Evolutionary conservation across 129 eudicot species (phyloP).

Genomic region (Heracleum sosnowskyi): DNA sequence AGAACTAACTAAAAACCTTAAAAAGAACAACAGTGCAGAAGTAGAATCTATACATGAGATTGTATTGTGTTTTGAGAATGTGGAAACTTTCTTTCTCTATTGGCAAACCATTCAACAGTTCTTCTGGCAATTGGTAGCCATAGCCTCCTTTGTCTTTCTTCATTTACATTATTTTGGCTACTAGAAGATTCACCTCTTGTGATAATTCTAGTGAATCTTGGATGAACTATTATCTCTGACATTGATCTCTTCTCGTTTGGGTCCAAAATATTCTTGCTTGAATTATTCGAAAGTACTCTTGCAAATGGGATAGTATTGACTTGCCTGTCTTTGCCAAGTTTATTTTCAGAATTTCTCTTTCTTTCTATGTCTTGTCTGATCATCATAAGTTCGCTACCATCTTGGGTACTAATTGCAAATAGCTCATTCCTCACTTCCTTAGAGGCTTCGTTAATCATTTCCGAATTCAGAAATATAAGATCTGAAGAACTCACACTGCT

Average conservation of each 20-base stretch:
- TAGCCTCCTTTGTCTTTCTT: constrained; percentile 49
- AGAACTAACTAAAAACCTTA: constrained; percentile 5
- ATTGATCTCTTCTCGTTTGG: constrained; percentile 46
- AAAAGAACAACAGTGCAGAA: not conserved
- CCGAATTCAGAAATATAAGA: constrained; percentile 49
- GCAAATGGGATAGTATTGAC: constrained; percentile 4
- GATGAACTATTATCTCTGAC: constrained; percentile 62
- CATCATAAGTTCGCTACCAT: constrained; percentile 21
- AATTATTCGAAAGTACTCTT: not conserved
- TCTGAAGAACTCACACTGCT: constrained; percentile 74
- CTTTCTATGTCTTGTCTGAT: constrained; percentile 47
- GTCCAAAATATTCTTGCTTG: constrained; percentile 14
- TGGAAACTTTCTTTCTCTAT: constrained; percentile 40
- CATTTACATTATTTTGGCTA: constrained; percentile 24
- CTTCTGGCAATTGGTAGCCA: constrained; percentile 82
- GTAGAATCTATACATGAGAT: constrained; percentile 25
- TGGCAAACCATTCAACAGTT: constrained; percentile 81
- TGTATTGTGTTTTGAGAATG: constrained; percentile 26
- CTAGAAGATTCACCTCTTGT: constrained; percentile 19
- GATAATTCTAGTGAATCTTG: constrained; percentile 28
- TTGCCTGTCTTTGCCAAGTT: constrained; percentile 15
- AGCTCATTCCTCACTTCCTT: constrained; percentile 11
- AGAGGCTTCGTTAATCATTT: constrained; percentile 40
- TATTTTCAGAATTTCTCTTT: constrained; percentile 27
- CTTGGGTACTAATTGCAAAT: not conserved